These are phyloP conservation scores for Arabis alpina DNA, from an alignment of 345 rosid genomes.

Conservation along the genomic window DNA sequence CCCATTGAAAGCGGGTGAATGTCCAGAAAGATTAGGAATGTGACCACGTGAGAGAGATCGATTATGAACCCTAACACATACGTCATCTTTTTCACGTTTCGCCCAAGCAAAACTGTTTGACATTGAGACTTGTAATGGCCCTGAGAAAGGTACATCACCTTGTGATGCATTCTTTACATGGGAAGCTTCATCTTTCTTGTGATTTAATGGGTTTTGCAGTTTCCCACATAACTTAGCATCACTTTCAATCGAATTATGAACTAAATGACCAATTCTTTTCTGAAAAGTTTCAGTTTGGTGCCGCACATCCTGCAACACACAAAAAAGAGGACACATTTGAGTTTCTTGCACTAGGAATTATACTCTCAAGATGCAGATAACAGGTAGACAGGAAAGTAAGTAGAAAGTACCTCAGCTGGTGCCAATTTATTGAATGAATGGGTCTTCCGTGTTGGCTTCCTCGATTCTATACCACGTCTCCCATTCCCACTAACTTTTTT, in stretches of 20 bases:
- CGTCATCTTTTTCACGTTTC: slow-evolving; percentile 69
- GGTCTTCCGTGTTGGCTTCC: slow-evolving; percentile 69
- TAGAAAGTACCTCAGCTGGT: slow-evolving; percentile 67
- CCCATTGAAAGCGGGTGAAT: slow-evolving; percentile 50
- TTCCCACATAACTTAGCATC: slow-evolving; percentile 49
- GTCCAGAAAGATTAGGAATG: slow-evolving; percentile 53
- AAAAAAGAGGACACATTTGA: slow-evolving; percentile 15
- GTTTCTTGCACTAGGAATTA: slow-evolving; percentile 23
- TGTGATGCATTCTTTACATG: slow-evolving; percentile 90
- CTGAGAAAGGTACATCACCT: slow-evolving; percentile 87
- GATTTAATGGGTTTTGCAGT: slow-evolving; percentile 50
- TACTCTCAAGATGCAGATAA: slow-evolving; percentile 11
- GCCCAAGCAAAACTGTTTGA: slow-evolving; percentile 99
- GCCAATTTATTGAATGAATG: slow-evolving; percentile 63
- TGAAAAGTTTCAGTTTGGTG: slow-evolving; percentile 46
- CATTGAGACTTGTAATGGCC: slow-evolving; percentile 79
- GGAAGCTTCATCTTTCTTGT: slow-evolving; percentile 59
- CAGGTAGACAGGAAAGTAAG: slow-evolving; percentile 26
- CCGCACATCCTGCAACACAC: slow-evolving; percentile 60
- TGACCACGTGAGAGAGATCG: slow-evolving; percentile 73
- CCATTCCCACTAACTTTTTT: slow-evolving; percentile 64
- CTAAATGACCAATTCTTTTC: slow-evolving; percentile 43
- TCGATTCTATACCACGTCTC: slow-evolving; percentile 61
- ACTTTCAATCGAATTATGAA: slow-evolving; percentile 39
- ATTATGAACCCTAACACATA: slow-evolving; percentile 51